Evolutionary conservation across 1,284 basidiomycete species (phyloP).

Genomic region (Puccinia coronata): DNA sequence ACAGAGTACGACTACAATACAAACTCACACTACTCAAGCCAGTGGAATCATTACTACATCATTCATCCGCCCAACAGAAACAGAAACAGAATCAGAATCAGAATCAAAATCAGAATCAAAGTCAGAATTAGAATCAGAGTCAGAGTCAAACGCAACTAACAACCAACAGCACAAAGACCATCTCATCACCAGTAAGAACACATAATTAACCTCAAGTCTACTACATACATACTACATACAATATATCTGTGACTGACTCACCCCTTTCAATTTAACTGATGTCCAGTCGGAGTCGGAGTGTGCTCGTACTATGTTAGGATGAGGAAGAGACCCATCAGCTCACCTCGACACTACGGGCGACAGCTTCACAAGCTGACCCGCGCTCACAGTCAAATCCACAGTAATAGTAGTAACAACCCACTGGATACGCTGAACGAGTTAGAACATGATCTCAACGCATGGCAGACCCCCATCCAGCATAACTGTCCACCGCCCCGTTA

Average conservation of each 20-base stretch:
- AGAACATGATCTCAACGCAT: too few species aligned
- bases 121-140: too few species aligned
- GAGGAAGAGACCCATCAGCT: constrained; percentile 33
- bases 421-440: too few species aligned
- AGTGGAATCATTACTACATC: background rate
- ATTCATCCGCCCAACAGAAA: background rate
- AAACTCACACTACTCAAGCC: background rate
- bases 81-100: background rate
- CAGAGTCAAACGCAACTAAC: background rate
- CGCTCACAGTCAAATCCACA: too few species aligned
- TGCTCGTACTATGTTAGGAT: constrained; percentile 39
- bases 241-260: too few species aligned
- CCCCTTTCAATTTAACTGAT: too few species aligned
- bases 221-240: too few species aligned
- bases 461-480: background rate
- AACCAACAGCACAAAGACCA: background rate
- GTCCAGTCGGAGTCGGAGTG: too few species aligned
- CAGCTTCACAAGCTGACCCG: constrained; percentile 28
- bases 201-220: too few species aligned
- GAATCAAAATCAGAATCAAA: background rate
- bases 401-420: too few species aligned
- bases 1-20: background rate
- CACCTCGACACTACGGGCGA: constrained; percentile 33
- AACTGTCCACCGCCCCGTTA: background rate
- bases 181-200: too few species aligned